Evolutionary conservation across 2,329 filamentous ascomycete species (phyloP).

Genomic region (Fusarium continuum): DNA sequence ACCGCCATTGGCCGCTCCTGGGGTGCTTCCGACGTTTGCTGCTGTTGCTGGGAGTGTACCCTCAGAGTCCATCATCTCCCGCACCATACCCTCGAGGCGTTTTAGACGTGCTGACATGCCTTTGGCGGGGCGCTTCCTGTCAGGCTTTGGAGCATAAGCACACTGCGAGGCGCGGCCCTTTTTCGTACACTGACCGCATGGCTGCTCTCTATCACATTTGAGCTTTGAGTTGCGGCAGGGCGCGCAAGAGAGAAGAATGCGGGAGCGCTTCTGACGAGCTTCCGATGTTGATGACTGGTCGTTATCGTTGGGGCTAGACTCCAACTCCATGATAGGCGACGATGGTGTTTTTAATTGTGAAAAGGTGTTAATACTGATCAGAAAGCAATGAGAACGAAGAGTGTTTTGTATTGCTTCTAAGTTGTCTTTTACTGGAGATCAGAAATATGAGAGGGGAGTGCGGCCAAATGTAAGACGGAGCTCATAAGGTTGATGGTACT

Average conservation of each 20-base stretch:
- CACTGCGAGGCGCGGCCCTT: conserved; percentile 58
- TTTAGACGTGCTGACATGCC: conserved; percentile 64
- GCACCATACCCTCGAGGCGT: conserved; percentile 66
- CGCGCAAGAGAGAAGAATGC: conserved; percentile 62
- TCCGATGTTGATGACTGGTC: conserved; percentile 32
- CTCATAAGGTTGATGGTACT: too few relatives aligned
- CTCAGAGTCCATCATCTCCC: conserved; percentile 61
- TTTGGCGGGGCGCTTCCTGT: conserved; percentile 53
- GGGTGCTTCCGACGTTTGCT: background rate
- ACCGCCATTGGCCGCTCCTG: conserved; percentile 11
- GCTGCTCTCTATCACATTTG: conserved; percentile 63
- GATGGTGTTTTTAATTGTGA: background rate
- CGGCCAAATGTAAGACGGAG: background rate
- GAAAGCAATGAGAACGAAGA: too few relatives aligned
- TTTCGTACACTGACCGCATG: conserved; percentile 63
- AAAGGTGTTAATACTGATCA: background rate
- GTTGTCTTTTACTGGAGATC: background rate
- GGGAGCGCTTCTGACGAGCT: conserved; percentile 54
- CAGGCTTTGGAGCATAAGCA: conserved; percentile 58
- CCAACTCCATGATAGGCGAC: conserved; percentile 19
- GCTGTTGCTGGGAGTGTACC: conserved; percentile 9
- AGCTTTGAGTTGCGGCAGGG: conserved; percentile 64
- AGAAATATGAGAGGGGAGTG: background rate
- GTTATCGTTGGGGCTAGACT: conserved; percentile 36
- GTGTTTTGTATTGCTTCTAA: background rate